A percentile compares a stretch with the other conserved stretches of the same genome.
Evolutionary conservation across 164 flowering plant species (phyloP).

Genomic region (Kingdonia uniflora): DNA sequence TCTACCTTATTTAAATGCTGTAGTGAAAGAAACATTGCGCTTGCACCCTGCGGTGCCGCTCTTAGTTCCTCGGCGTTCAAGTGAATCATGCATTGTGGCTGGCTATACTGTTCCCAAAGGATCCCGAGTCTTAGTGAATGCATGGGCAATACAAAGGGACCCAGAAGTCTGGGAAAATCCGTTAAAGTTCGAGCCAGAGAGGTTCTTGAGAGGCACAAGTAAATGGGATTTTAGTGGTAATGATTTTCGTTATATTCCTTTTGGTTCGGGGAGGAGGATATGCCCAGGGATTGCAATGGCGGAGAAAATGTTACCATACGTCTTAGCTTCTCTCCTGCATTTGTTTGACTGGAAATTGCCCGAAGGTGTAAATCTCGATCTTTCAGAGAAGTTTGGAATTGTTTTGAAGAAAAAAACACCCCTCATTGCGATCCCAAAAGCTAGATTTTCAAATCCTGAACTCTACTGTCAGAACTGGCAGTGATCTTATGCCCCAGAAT

Average conservation of each 20-base stretch:
- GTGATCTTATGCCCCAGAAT: too few relatives aligned
- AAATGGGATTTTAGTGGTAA: too few relatives aligned
- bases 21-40: conserved; percentile 29
- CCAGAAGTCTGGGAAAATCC: conserved; percentile 9
- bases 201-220: too few relatives aligned
- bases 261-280: too few relatives aligned
- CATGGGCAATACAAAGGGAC: conserved; percentile 35
- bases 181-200: too few relatives aligned
- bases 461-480: too few relatives aligned
- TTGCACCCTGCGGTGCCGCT: conserved; percentile 18
- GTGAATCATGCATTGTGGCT: conserved; percentile 11
- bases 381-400: too few relatives aligned
- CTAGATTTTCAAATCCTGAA: too few relatives aligned
- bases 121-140: conserved; percentile 20
- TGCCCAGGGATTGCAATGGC: conserved; percentile 13
- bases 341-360: conserved; percentile 17
- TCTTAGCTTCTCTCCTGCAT: conserved; percentile 31
- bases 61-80: too few relatives aligned
- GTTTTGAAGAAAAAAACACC: too few relatives aligned
- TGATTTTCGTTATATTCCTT: too few relatives aligned
- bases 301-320: conserved; percentile 18
- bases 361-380: conserved; percentile 3
- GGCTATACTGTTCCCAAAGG: conserved; percentile 27
- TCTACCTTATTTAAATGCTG: conserved; percentile 17
- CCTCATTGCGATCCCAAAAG: too few relatives aligned